A percentile compares a stretch with the other conserved stretches of the same genome.
These are phyloP conservation scores for Phascolomyces articulosus DNA, from an alignment of 371 early-diverging fungal species.

Conservation along the genomic window DNA sequence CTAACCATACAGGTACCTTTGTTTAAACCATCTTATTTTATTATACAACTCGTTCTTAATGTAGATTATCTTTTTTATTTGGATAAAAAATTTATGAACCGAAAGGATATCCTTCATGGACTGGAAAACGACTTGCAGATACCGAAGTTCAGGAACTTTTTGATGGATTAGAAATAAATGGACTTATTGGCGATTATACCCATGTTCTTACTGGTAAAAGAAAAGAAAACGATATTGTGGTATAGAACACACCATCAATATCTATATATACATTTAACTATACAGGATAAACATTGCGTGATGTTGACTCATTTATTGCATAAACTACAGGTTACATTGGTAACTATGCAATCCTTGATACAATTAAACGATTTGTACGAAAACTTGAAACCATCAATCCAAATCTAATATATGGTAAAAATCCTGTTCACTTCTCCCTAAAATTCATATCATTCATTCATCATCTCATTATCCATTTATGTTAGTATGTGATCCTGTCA, in stretches of 20 bases:
- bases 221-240: neutral
- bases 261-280: too few relatives aligned
- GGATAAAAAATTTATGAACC: too few relatives aligned
- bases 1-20: conserved; percentile 89
- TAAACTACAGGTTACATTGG: conserved; percentile 74
- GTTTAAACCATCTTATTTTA: too few relatives aligned
- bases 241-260: too few relatives aligned
- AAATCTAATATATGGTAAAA: conserved; percentile 52
- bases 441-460: neutral
- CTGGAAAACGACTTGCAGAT: conserved; percentile 68
- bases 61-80: too few relatives aligned
- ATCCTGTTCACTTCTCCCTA: too few relatives aligned
- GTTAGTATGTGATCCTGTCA: conserved; percentile 89
- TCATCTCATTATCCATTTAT: neutral
- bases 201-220: conserved; percentile 77
- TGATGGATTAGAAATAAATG: conserved; percentile 76
- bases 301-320: too few relatives aligned
- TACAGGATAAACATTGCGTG: too few relatives aligned
- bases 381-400: conserved; percentile 54
- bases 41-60: too few relatives aligned
- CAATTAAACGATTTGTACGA: conserved; percentile 57
- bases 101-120: conserved; percentile 79
- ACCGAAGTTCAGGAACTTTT: conserved; percentile 69
- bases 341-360: conserved; percentile 67
- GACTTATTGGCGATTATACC: conserved; percentile 70